These are phyloP conservation scores for Murraya koenigii DNA, from an alignment of 345 rosid species.

Conservation along the genomic window DNA sequence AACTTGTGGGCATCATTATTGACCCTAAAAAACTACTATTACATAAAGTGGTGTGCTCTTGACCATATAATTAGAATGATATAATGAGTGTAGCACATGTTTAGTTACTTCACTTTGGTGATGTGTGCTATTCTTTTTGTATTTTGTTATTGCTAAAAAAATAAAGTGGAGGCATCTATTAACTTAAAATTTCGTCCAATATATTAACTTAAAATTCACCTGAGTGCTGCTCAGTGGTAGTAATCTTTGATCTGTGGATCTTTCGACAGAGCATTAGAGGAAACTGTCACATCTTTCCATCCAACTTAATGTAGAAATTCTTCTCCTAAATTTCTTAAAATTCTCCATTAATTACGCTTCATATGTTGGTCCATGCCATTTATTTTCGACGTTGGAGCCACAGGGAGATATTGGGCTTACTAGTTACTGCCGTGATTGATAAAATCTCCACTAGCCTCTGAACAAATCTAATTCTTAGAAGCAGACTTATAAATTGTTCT, in stretches of 20 bases:
- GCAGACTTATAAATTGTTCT: too few relatives aligned
- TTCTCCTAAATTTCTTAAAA: too few relatives aligned
- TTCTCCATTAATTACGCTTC: too few relatives aligned
- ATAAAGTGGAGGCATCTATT: not conserved
- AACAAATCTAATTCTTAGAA: too few relatives aligned
- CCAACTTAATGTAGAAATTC: too few relatives aligned
- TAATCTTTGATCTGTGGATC: not conserved
- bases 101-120: not conserved
- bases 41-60: not conserved
- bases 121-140: not conserved
- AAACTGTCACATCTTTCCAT: not conserved
- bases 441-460: too few relatives aligned
- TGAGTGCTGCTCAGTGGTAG: not conserved
- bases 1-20: not conserved
- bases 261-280: not conserved
- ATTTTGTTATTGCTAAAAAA: not conserved
- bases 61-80: not conserved
- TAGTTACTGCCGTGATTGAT: too few relatives aligned
- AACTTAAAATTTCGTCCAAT: too few relatives aligned
- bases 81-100: constrained; percentile 12
- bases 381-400: too few relatives aligned
- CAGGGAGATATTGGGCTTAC: too few relatives aligned
- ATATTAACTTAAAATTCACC: not conserved
- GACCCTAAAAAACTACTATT: not conserved
- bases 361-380: too few relatives aligned